Conservation (phyloP, 257 asterid species). For the Nemophila menziesii region DNA sequence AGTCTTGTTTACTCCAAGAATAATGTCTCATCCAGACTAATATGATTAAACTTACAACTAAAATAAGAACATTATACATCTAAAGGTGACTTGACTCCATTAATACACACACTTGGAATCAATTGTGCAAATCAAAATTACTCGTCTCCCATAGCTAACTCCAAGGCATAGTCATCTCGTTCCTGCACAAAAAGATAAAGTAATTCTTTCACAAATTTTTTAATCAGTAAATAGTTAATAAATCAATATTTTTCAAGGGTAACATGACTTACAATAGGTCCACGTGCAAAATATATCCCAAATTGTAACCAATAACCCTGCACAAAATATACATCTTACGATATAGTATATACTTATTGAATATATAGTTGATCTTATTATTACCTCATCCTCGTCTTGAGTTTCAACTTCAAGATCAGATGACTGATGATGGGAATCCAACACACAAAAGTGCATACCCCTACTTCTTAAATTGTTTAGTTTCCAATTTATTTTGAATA, state of each 20-base stretch:
- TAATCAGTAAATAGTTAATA: not conserved
- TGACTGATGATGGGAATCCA: conserved; percentile 86
- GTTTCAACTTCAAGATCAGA: conserved; percentile 97
- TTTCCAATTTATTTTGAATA: not conserved
- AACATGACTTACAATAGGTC: conserved; percentile 63
- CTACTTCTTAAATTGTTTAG: conserved; percentile 27
- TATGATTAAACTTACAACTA: not conserved
- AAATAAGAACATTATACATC: conserved; percentile 1
- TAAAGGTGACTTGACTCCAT: not conserved
- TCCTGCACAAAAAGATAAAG: conserved; percentile 44
- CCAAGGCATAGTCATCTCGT: conserved; percentile 91
- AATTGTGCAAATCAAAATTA: conserved; percentile 13
- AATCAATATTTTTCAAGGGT: not conserved
- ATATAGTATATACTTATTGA: not conserved
- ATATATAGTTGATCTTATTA: not conserved
- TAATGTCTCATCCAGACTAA: not conserved
- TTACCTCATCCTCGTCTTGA: conserved; percentile 97
- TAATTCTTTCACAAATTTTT: not conserved
- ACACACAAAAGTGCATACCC: conserved; percentile 99
- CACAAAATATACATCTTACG: conserved; percentile 12
- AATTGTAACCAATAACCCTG: conserved; percentile 98
- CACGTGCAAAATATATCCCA: conserved; percentile 97
- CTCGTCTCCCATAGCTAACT: conserved; percentile 92
- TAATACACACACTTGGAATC: not conserved
- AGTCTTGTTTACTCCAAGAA: not conserved